Percentiles rank a stretch among this genome's conserved stretches.
phyloP scores from a whole-genome alignment of 495 filamentous ascomycete species.

The Penicillium fimorum region DNA sequence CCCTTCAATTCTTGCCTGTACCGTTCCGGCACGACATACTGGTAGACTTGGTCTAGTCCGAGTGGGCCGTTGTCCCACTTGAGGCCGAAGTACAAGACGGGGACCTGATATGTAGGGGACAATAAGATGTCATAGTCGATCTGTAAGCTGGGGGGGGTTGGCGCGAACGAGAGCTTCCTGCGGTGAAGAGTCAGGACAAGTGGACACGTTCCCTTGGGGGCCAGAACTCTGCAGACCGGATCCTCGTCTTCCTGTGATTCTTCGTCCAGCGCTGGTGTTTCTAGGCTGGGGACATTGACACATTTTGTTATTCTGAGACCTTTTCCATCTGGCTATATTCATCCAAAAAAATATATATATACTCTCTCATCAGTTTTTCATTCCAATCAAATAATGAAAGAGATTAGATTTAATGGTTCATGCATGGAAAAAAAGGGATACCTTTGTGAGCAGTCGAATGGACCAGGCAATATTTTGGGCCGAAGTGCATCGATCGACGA shows the following conservation, averaged over 20 bases:
- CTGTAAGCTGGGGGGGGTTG: slow-evolving; percentile 31
- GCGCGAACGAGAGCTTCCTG: slow-evolving; percentile 46
- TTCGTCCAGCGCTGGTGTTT: slow-evolving; percentile 7
- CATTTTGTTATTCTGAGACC: slow-evolving; percentile 39
- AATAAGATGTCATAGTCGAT: slow-evolving; percentile 55
- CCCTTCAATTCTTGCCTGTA: slow-evolving; percentile 55
- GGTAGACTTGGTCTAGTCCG: slow-evolving; percentile 68
- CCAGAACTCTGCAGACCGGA: slow-evolving; percentile 29
- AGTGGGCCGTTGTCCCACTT: slow-evolving; percentile 61
- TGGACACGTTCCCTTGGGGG: slow-evolving; percentile 7
- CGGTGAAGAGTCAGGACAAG: slow-evolving; percentile 24
- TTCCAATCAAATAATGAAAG: not conserved
- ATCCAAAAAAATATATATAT: not conserved
- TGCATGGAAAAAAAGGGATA: slow-evolving; percentile 23
- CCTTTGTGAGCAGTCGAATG: slow-evolving; percentile 34
- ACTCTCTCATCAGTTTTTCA: slow-evolving; percentile 9
- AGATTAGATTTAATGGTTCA: slow-evolving; percentile 8
- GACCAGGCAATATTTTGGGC: slow-evolving; percentile 27
- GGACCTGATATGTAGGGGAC: slow-evolving; percentile 51
- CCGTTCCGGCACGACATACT: slow-evolving; percentile 63
- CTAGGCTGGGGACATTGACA: slow-evolving; percentile 20
- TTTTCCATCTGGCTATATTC: slow-evolving; percentile 27
- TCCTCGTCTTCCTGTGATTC: slow-evolving; percentile 38
- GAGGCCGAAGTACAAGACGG: slow-evolving; percentile 52
- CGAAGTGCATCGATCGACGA: slow-evolving; percentile 45